Percentiles rank a stretch among this genome's conserved stretches.
These are phyloP conservation scores for Chaetoscypha palmicola DNA, from an alignment of 2,329 filamentous ascomycete genomes.

Conservation along the genomic window DNA sequence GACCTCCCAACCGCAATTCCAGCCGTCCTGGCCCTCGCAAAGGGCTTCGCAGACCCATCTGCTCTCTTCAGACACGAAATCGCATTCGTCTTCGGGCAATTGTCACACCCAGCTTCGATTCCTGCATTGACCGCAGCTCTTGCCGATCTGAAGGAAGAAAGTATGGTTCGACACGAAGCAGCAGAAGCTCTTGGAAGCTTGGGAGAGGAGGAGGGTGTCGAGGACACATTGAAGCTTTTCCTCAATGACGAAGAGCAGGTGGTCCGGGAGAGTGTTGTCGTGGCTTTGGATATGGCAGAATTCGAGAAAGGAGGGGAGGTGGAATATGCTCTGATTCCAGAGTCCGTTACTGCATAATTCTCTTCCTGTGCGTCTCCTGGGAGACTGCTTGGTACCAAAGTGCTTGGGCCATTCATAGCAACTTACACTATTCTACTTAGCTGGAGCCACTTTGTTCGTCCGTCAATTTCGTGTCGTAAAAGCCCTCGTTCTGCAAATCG, in stretches of 20 bases:
- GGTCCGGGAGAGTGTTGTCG: slow-evolving; percentile 88
- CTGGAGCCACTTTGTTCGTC: no score
- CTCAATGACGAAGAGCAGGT: slow-evolving; percentile 87
- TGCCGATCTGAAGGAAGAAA: slow-evolving; percentile 71
- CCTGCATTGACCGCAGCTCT: slow-evolving; percentile 75
- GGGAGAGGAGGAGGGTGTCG: slow-evolving; percentile 88
- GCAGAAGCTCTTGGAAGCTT: slow-evolving; percentile 92
- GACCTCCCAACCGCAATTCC: slow-evolving; percentile 82
- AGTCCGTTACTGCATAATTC: slow-evolving; percentile 33
- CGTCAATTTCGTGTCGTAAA: no score
- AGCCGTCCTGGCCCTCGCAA: slow-evolving; percentile 79
- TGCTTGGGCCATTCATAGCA: slow-evolving; percentile 28
- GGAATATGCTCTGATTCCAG: slow-evolving; percentile 88
- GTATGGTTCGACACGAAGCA: slow-evolving; percentile 97
- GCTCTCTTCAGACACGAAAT: slow-evolving; percentile 97
- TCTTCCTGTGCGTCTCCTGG: background rate
- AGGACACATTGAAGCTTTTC: slow-evolving; percentile 75
- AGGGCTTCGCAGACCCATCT: slow-evolving; percentile 77
- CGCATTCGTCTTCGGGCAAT: slow-evolving; percentile 94
- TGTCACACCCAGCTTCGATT: slow-evolving; percentile 94
- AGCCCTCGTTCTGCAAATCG: no score
- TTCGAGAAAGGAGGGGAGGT: slow-evolving; percentile 83
- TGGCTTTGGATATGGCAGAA: slow-evolving; percentile 96
- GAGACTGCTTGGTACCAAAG: slow-evolving; percentile 26
- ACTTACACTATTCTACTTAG: slow-evolving; percentile 7